Base-by-base conservation (phyloP, 2,329 filamentous ascomycete species). In the Ophiostoma ulmi region DNA sequence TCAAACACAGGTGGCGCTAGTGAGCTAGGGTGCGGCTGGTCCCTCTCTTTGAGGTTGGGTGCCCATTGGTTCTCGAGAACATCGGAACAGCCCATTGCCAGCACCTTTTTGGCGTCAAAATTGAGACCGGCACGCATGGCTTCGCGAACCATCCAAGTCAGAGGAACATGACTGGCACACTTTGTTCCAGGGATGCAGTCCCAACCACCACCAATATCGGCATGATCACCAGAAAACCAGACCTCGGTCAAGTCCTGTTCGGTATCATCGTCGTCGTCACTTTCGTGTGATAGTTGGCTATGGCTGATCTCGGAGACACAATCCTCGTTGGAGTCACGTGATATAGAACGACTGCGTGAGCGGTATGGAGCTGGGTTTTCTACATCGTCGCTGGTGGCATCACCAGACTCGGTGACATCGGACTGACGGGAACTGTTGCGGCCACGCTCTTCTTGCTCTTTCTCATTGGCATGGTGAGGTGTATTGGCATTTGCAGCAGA, bases 151-250 rank as follows among this genome's bases (percentile, higher is more conserved):
- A 91, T 90, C 84, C 88, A 91, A 0, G 88, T 84, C 0, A 91
- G 80, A 0, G 88, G 87, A 7, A 87, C 82, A 74, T 91, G 88
- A 74, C 87, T 89, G 22, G 91, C 82, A 8, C 88, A 84, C 76
- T 91, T 90, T 35, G 82, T 83, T 0, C 82, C 81, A 0, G 81
- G 78, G 0, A 86, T 80, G 4, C 85, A 80, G 68, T 86, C 85
- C 91, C 91, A 93, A 5, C 73, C 91, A 11, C 91, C 91, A 1
- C 91, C 91, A 39, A 94, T 88, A 73, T 94, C 91, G 1, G 87
- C 91, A 73, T 96, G 92, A 13, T 89, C 88, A 10, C 92, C 92
- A 0, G 91, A 84, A 75, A 95, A 95, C 90, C 90, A 92, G 0
- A 94, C 86, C 75, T 95, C 92, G 72, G 91, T 86, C 67, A 94